Percentiles rank a stretch among this genome's conserved stretches.
These are phyloP conservation scores for Chytriomyces confervae DNA, from an alignment of 192 early-diverging fungal genomes.

Conservation along the genomic window DNA sequence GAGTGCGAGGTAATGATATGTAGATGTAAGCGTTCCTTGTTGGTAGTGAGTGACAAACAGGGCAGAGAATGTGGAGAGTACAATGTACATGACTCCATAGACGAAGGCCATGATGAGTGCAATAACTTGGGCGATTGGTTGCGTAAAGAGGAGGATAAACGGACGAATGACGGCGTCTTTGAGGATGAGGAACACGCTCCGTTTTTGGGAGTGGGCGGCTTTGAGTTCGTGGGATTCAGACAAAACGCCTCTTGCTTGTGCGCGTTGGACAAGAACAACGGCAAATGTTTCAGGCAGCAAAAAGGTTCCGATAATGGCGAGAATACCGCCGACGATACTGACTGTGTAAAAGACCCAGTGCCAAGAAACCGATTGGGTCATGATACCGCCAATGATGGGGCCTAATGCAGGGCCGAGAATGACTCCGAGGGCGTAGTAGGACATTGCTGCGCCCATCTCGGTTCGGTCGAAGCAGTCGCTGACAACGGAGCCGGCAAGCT, in stretches of 20 bases:
- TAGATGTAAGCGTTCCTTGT: constrained; percentile 8
- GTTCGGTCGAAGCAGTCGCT: constrained; percentile 57
- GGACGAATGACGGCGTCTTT: constrained; percentile 1
- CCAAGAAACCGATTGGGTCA: constrained; percentile 57
- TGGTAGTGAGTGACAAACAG: constrained; percentile 20
- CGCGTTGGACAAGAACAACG: constrained; percentile 3
- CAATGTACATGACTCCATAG: constrained; percentile 33
- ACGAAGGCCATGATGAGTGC: constrained; percentile 26
- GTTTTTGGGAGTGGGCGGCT: neutral
- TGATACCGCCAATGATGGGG: constrained; percentile 60
- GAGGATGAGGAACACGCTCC: neutral
- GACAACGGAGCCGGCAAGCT: constrained; percentile 50
- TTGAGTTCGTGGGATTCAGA: neutral
- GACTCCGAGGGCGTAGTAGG: constrained; percentile 56
- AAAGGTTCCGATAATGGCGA: constrained; percentile 55
- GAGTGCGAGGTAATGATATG: constrained; percentile 20
- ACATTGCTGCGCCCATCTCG: constrained; percentile 61
- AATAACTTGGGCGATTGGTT: constrained; percentile 21
- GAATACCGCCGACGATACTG: constrained; percentile 57
- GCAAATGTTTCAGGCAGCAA: constrained; percentile 63
- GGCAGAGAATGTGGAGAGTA: constrained; percentile 14
- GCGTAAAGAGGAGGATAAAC: constrained; percentile 21
- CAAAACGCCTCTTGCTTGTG: neutral
- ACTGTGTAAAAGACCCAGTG: constrained; percentile 67
- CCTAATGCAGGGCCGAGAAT: constrained; percentile 60